Percentiles rank a stretch among this genome's conserved stretches.
phyloP scores from a whole-genome alignment of 352 stramenopile genomes.

The Phytophthora idaei region DNA sequence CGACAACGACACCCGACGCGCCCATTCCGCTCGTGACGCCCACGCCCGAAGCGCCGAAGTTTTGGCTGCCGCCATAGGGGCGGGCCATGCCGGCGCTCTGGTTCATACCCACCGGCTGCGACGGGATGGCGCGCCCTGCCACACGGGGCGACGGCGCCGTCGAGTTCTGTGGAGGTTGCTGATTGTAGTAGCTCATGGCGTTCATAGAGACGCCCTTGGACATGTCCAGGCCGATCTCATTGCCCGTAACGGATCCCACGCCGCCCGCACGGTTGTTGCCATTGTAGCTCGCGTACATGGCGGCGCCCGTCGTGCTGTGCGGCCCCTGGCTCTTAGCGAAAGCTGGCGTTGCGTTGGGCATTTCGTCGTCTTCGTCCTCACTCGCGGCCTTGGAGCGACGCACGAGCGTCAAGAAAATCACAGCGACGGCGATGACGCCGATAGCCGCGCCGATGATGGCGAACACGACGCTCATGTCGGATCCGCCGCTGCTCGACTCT shows the following conservation, averaged over 20 bases:
- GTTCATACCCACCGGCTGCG: slow-evolving; percentile 42
- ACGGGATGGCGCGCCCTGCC: slow-evolving; percentile 51
- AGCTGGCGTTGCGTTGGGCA: slow-evolving; percentile 37
- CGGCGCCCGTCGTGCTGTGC: slow-evolving; percentile 33
- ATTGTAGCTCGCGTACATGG: slow-evolving; percentile 43
- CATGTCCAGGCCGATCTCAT: slow-evolving; percentile 30
- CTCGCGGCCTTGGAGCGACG: slow-evolving; percentile 63
- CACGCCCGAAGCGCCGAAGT: slow-evolving; percentile 16
- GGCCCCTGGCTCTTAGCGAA: slow-evolving; percentile 47
- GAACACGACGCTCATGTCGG: slow-evolving; percentile 78
- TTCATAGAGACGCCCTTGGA: slow-evolving; percentile 36
- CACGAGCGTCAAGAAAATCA: slow-evolving; percentile 82
- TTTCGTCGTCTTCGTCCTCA: slow-evolving; percentile 71
- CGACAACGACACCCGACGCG: slow-evolving; percentile 7
- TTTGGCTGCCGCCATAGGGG: slow-evolving; percentile 23
- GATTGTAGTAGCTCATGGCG: slow-evolving; percentile 61
- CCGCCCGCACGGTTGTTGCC: slow-evolving; percentile 28
- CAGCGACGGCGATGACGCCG: slow-evolving; percentile 75
- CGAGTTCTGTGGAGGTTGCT: slow-evolving; percentile 50
- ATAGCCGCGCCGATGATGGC: slow-evolving; percentile 79
- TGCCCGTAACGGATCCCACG: slow-evolving; percentile 17
- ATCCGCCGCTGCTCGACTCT: slow-evolving; percentile 32
- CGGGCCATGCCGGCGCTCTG: slow-evolving; percentile 8
- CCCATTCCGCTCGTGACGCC: slow-evolving; percentile 15
- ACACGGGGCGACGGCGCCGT: slow-evolving; percentile 48